A percentile compares a stretch with the other conserved stretches of the same genome.
These are phyloP conservation scores for Macrocybe sp. DNA, from an alignment of 1,284 basidiomycete genomes.

Conservation along the genomic window DNA sequence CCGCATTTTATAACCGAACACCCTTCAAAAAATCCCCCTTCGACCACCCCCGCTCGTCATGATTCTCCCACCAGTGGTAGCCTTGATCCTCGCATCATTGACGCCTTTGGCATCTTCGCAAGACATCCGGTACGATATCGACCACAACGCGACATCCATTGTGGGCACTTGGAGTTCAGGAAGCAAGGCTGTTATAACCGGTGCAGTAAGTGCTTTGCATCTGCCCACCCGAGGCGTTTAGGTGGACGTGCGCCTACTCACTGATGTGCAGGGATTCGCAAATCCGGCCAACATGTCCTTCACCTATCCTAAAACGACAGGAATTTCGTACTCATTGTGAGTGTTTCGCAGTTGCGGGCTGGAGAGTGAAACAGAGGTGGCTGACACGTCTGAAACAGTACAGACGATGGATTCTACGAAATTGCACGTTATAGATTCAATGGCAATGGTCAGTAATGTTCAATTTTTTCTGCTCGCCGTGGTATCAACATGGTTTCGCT, in stretches of 20 bases:
- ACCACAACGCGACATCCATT: slow-evolving; percentile 60
- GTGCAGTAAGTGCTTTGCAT: slow-evolving; percentile 56
- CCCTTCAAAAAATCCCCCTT: neutral
- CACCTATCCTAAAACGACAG: slow-evolving; percentile 76
- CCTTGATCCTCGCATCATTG: slow-evolving; percentile 37
- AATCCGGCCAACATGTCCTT: slow-evolving; percentile 79
- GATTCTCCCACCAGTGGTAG: slow-evolving; percentile 32
- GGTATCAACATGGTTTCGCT: neutral
- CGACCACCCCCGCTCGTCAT: slow-evolving; percentile 21
- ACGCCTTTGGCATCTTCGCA: slow-evolving; percentile 31
- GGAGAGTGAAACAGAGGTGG: slow-evolving; percentile 2
- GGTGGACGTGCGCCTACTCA: slow-evolving; percentile 2
- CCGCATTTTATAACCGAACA: no score
- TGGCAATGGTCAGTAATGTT: slow-evolving; percentile 57
- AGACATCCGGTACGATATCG: slow-evolving; percentile 27
- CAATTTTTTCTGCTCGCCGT: no score
- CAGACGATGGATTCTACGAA: slow-evolving; percentile 76
- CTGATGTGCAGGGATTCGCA: slow-evolving; percentile 62
- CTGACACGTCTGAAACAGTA: slow-evolving; percentile 32
- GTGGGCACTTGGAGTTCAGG: slow-evolving; percentile 86
- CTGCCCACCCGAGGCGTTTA: neutral
- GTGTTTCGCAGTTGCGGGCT: slow-evolving; percentile 24
- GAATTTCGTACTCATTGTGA: slow-evolving; percentile 86
- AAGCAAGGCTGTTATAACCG: slow-evolving; percentile 71
- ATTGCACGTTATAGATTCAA: slow-evolving; percentile 84